Percentiles rank a stretch among this genome's conserved stretches.
These are phyloP conservation scores for Pestalotiopsis sp. DNA, from an alignment of 2,329 filamentous ascomycete species.

Conservation along the genomic window DNA sequence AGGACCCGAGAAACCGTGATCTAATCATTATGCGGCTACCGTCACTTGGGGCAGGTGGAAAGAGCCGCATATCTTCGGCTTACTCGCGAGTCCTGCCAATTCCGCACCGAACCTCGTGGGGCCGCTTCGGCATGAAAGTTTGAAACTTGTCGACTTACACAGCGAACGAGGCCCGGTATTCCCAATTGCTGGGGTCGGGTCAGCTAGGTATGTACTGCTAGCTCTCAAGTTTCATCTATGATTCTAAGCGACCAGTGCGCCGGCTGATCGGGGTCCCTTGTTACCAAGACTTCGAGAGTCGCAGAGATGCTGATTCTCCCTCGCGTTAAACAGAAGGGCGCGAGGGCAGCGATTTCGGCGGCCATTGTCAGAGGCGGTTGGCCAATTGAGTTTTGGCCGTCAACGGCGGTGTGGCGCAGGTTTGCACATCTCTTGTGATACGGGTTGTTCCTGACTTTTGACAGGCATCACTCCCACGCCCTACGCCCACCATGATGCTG, in stretches of 20 bases:
- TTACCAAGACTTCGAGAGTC: neutral
- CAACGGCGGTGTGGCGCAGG: constrained; percentile 1
- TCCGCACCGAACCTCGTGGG: constrained; percentile 9
- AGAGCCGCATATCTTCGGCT: constrained; percentile 19
- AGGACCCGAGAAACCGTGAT: constrained; percentile 7
- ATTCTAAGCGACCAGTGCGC: neutral
- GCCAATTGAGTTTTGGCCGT: constrained; percentile 5
- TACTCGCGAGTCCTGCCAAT: constrained; percentile 12
- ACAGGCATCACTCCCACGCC: neutral
- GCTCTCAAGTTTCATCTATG: neutral
- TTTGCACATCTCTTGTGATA: neutral
- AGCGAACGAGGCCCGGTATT: neutral
- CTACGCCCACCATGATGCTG: neutral
- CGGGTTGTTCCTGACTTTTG: constrained; percentile 3
- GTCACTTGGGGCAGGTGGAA: constrained; percentile 18
- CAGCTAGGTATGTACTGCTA: neutral
- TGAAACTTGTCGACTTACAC: neutral
- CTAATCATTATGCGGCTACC: constrained; percentile 1
- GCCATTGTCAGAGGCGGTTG: neutral
- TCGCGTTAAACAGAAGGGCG: neutral
- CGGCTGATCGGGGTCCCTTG: neutral
- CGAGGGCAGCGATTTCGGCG: constrained; percentile 4
- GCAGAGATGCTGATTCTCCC: neutral
- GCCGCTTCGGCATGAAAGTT: neutral
- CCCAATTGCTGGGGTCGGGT: neutral